Percentiles rank a stretch among this genome's conserved stretches.
Conservation (phyloP, 2,329 filamentous ascomycete genomes). For the Colletotrichum zoysiae region DNA sequence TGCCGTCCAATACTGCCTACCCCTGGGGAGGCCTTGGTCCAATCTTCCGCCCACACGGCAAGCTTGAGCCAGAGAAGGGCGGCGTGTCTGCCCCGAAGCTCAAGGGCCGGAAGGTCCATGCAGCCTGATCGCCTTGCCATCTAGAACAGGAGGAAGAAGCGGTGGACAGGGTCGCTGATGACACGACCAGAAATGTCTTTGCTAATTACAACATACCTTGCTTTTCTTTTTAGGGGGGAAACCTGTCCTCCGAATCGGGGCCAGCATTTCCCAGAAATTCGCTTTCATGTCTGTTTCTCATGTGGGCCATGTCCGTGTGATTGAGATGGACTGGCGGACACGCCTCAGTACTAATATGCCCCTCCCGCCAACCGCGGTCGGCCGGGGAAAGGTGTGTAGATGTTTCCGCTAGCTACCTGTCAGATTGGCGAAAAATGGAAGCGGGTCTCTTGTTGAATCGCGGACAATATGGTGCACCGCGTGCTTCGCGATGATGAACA, state of each 20-base stretch:
- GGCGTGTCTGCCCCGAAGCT: not conserved
- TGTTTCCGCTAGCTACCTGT: slow-evolving; percentile 7
- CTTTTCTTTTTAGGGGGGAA: not conserved
- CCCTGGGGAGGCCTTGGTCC: slow-evolving; percentile 54
- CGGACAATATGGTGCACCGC: not conserved
- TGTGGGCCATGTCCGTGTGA: not conserved
- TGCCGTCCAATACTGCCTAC: slow-evolving; percentile 50
- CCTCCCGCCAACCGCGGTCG: not conserved
- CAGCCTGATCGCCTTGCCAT: slow-evolving; percentile 2
- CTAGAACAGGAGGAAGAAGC: not conserved
- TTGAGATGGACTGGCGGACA: not conserved
- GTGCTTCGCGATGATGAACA: not conserved
- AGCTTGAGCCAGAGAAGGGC: slow-evolving; percentile 43
- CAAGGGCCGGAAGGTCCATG: not conserved
- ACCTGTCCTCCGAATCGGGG: not conserved
- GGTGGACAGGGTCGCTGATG: not conserved
- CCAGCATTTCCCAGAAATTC: not conserved
- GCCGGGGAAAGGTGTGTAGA: not conserved
- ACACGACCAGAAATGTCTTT: not conserved
- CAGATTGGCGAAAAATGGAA: slow-evolving; percentile 5
- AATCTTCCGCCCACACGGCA: slow-evolving; percentile 52
- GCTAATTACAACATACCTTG: not conserved
- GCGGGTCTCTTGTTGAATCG: not conserved
- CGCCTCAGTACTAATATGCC: slow-evolving; percentile 2
- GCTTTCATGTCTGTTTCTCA: not conserved